Evolutionary conservation across 441 rosid genomes (phyloP).

Genomic region (Bruguiera hainesii): DNA sequence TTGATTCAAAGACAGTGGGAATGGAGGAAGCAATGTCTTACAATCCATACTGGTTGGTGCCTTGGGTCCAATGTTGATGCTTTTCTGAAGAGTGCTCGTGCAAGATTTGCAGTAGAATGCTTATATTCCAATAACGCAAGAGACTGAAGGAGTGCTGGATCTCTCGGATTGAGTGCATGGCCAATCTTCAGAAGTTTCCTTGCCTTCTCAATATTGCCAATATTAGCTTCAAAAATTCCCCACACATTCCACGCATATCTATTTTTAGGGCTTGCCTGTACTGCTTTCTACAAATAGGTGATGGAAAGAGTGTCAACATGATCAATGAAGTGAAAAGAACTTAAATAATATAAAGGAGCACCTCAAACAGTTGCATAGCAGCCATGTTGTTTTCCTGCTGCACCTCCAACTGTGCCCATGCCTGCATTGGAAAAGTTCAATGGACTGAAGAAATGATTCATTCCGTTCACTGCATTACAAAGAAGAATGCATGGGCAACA

Average conservation of each 20-base stretch:
- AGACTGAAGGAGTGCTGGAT: conserved; percentile 92
- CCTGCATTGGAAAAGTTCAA: conserved; percentile 41
- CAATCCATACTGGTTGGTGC: conserved; percentile 96
- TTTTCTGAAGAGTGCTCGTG: conserved; percentile 65
- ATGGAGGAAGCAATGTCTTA: conserved; percentile 37
- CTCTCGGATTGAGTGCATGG: conserved; percentile 80
- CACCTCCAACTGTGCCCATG: conserved; percentile 94
- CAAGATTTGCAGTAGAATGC: conserved; percentile 69
- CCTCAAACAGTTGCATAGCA: conserved; percentile 88
- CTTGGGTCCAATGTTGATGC: conserved; percentile 80
- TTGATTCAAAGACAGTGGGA: neutral
- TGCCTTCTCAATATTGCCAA: conserved; percentile 61
- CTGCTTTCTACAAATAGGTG: conserved; percentile 58
- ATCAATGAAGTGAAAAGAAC: no score
- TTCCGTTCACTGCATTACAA: neutral
- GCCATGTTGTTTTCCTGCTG: conserved; percentile 67
- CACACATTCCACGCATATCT: conserved; percentile 96
- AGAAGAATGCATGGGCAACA: conserved; percentile 12
- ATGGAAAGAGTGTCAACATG: no score
- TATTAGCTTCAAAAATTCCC: conserved; percentile 84
- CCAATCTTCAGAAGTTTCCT: conserved; percentile 91
- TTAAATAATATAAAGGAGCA: conserved; percentile 33
- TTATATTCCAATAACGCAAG: conserved; percentile 86
- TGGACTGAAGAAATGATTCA: conserved; percentile 22
- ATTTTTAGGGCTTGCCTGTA: conserved; percentile 92